Conservation (phyloP, 306 rosid genomes). For the Clitoria ternatea region DNA sequence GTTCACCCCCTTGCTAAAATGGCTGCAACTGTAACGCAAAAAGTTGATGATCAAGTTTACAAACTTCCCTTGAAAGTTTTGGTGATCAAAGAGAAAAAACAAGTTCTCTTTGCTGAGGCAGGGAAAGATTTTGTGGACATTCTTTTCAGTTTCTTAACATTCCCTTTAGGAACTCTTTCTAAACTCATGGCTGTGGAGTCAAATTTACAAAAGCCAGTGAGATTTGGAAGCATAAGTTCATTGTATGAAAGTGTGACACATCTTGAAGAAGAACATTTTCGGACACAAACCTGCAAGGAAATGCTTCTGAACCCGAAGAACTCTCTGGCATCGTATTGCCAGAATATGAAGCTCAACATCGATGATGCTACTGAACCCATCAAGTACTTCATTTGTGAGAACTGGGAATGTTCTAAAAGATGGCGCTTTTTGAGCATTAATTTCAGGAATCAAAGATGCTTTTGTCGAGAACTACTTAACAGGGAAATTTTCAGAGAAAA, state of each 20-base stretch:
- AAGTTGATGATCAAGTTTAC: no score
- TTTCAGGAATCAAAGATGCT: not conserved
- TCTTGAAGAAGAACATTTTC: not conserved
- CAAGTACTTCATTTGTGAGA: not conserved
- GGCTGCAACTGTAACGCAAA: no score
- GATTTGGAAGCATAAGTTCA: not conserved
- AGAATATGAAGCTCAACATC: not conserved
- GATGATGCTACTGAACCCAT: not conserved
- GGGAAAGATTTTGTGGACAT: no score
- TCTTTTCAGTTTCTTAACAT: no score
- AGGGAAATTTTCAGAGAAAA: not conserved
- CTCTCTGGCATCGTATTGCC: conserved; percentile 3
- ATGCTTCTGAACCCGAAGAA: conserved; percentile 4
- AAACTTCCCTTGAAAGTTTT: no score
- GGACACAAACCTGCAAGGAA: not conserved
- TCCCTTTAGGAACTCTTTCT: no score
- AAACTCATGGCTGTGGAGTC: not conserved
- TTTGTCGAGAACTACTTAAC: not conserved
- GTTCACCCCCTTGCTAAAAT: no score
- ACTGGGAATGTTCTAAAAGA: no score
- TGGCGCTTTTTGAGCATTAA: not conserved
- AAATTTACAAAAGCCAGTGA: not conserved
- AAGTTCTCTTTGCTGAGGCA: no score
- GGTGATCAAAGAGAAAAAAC: no score
- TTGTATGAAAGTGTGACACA: not conserved